Evolutionary conservation across 768 basidiomycete species (phyloP), one percentile per base, ranked within the genome.

Genomic region (Cubamyces sp.): DNA sequence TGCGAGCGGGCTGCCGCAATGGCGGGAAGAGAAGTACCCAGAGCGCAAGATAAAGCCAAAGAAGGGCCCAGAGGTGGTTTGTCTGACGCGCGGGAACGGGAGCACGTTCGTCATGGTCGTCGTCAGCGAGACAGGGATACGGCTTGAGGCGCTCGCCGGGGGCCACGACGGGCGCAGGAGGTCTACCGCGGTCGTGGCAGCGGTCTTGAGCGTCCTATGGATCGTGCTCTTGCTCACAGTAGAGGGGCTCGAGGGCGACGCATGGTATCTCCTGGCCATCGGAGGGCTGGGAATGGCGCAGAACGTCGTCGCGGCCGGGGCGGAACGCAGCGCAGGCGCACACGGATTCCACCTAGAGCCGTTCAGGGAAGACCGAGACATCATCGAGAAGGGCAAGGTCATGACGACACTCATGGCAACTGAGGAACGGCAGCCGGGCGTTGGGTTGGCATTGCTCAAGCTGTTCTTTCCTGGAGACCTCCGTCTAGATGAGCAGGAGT

Each of bases 31-130:
- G 60, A 73, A 73, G 61, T 76, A 73, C 71, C 68, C 66, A 1
- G 66, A 64, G 18, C 67, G 73, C 40, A 28, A 47, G 30, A 54
- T 66, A 14, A 43, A 54, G 26, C 49, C 59, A 6, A 18, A 18
- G 37, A 51, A 56, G 34, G 15, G 16, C 7, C 68, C 69, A 21
- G 69, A 70, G 60, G 70, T 70, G 8, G 66, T 74, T 7, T 63
- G 65, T 30, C 57, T 76, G 30, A 74, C 74, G 23, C 57, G 66
- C 25, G 75, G 75, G 19, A 75, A 74, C 63, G 72, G 74, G 16
- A 66, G 65, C 56, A 65, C 66, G 28, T 62, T 66, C 64, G 71
- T 69, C 15, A 66, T 74, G 28, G 74, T 76, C 61, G 68, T 75
- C 58, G 64, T 69, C 59, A 72, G 73, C 46, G 66, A 74, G 8